Evolutionary conservation across 2,329 filamentous ascomycete species (phyloP).

Genomic region (Bipolaris bicolor): DNA sequence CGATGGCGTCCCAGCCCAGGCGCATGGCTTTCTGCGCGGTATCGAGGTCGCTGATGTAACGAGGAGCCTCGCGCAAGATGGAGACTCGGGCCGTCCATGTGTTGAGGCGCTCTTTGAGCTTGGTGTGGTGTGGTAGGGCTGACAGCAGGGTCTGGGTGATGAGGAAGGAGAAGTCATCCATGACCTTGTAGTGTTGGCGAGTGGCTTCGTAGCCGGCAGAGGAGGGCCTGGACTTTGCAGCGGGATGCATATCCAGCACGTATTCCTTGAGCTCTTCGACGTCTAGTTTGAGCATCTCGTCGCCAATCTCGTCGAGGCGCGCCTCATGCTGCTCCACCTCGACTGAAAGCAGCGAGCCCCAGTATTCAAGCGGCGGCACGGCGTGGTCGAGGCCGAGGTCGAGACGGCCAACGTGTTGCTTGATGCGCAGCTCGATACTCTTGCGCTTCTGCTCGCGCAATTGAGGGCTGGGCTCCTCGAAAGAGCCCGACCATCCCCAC

Average conservation of each 20-base stretch:
- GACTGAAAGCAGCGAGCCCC: constrained; percentile 71
- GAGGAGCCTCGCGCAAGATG: constrained; percentile 75
- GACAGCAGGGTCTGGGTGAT: constrained; percentile 92
- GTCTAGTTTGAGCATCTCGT: constrained; percentile 71
- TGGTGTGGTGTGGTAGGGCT: constrained; percentile 79
- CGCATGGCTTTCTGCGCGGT: constrained; percentile 69
- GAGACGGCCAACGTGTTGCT: constrained; percentile 33
- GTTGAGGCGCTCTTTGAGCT: constrained; percentile 73
- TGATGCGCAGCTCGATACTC: constrained; percentile 42
- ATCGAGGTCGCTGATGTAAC: constrained; percentile 67
- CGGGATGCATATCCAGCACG: constrained; percentile 78
- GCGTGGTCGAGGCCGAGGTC: constrained; percentile 29
- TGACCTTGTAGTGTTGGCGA: constrained; percentile 63
- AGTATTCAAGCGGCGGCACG: constrained; percentile 56
- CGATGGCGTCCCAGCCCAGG: constrained; percentile 70
- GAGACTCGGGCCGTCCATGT: constrained; percentile 78
- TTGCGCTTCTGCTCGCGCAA: constrained; percentile 34
- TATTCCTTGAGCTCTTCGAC: constrained; percentile 89
- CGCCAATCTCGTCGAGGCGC: constrained; percentile 75
- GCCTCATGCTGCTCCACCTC: constrained; percentile 72
- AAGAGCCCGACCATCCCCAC: constrained; percentile 64
- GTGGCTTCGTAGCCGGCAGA: constrained; percentile 47
- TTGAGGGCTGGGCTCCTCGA: constrained; percentile 49
- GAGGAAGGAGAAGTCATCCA: constrained; percentile 90
- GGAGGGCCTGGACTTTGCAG: constrained; percentile 53